phyloP scores from a whole-genome alignment of 345 rosid species.

The Rubroshorea leprosula region DNA sequence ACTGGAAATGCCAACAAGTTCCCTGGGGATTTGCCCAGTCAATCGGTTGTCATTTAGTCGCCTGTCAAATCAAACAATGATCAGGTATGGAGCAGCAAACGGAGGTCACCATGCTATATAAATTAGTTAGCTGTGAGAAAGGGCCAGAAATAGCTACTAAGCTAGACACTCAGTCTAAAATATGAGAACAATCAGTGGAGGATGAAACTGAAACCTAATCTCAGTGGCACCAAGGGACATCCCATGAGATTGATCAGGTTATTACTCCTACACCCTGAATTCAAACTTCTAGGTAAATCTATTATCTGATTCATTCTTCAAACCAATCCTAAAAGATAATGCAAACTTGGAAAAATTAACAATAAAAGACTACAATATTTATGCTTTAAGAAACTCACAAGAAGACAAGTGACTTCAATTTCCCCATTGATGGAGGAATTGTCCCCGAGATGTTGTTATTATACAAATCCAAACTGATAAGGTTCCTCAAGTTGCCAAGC shows the following conservation, averaged over 20 bases:
- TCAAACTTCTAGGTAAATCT: too few relatives aligned
- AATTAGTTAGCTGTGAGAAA: neutral
- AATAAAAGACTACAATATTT: neutral
- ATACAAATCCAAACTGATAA: constrained; percentile 94
- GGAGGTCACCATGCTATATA: neutral
- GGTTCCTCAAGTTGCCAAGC: constrained; percentile 79
- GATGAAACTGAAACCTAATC: too few relatives aligned
- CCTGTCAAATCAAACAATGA: constrained; percentile 27
- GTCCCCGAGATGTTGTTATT: constrained; percentile 83
- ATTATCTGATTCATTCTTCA: neutral
- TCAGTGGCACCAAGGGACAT: neutral
- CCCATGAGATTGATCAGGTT: neutral
- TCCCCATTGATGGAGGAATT: constrained; percentile 72
- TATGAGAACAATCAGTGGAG: neutral
- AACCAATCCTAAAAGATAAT: neutral
- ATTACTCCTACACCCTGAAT: too few relatives aligned
- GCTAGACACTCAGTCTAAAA: neutral
- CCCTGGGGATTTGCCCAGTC: constrained; percentile 64
- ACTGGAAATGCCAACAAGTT: constrained; percentile 46
- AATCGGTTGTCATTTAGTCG: constrained; percentile 60
- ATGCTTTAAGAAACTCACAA: constrained; percentile 46
- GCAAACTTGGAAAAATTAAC: neutral
- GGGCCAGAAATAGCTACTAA: neutral
- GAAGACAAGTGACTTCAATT: constrained; percentile 82
- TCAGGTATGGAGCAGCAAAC: neutral